Conservation (phyloP, 2,329 filamentous ascomycete species). For the Sordariomycetes sp. region DNA sequence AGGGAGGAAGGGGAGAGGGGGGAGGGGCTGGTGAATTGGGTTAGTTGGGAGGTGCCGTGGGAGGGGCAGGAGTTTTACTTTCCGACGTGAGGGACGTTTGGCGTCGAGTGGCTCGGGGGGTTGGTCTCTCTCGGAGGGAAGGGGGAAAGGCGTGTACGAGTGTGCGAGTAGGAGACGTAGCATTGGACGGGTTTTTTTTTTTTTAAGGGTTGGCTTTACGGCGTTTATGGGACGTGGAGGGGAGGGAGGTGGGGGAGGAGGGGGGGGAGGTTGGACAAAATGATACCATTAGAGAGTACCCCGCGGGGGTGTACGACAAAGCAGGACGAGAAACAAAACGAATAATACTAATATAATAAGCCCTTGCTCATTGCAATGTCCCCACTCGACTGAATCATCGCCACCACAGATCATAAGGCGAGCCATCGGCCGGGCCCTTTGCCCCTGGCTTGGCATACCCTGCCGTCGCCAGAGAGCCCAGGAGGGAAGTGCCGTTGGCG, state of each 20-base stretch:
- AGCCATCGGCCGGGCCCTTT: not conserved
- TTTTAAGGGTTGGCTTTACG: not conserved
- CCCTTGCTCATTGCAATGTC: not conserved
- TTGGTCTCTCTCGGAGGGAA: not conserved
- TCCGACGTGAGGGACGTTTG: not conserved
- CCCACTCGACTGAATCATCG: not conserved
- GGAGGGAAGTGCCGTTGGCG: too few relatives aligned
- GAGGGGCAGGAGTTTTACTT: not conserved
- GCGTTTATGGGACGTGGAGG: not conserved
- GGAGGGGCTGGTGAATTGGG: slow-evolving; percentile 1
- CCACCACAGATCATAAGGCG: not conserved
- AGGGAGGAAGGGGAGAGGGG: slow-evolving; percentile 7
- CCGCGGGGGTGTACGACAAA: not conserved
- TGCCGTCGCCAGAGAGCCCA: too few relatives aligned
- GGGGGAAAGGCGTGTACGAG: not conserved
- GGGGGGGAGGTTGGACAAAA: too few relatives aligned
- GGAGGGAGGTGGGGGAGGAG: too few relatives aligned
- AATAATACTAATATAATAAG: not conserved
- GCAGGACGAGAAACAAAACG: not conserved
- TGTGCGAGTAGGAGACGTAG: not conserved
- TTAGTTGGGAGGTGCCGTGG: not conserved
- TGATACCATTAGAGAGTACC: not conserved
- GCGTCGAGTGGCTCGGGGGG: not conserved
- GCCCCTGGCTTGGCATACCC: too few relatives aligned
- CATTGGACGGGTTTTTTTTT: not conserved